A percentile compares a stretch with the other conserved stretches of the same genome.
These are phyloP conservation scores for Ceratocystis huliohia DNA, from an alignment of 2,329 filamentous ascomycete genomes.

Conservation along the genomic window DNA sequence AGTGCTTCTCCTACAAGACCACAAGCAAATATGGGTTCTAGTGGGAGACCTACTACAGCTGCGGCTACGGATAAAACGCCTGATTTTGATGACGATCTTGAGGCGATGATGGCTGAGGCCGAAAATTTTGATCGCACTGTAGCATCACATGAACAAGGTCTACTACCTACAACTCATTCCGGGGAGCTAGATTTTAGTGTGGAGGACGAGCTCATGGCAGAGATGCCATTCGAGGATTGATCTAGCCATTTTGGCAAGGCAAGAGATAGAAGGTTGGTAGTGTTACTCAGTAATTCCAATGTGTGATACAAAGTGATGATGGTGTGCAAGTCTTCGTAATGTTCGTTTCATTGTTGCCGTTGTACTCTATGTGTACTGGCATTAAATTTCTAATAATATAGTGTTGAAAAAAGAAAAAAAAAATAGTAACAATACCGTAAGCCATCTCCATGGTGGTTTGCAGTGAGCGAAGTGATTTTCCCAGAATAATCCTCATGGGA, in stretches of 20 bases:
- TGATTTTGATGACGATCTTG: slow-evolving; percentile 31
- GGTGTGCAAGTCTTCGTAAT: slow-evolving; percentile 3
- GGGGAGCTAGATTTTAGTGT: slow-evolving; percentile 39
- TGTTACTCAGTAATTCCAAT: neutral
- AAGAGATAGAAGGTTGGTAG: neutral
- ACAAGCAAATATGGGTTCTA: slow-evolving; percentile 13
- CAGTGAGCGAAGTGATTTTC: neutral
- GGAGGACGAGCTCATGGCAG: slow-evolving; percentile 56
- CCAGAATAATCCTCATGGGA: slow-evolving; percentile 5
- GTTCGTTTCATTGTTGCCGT: slow-evolving; percentile 15
- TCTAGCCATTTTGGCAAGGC: neutral
- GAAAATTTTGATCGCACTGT: slow-evolving; percentile 25
- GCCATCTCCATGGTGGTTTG: slow-evolving; percentile 19
- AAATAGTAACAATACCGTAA: slow-evolving; percentile 9
- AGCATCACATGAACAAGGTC: neutral
- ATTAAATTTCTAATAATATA: slow-evolving; percentile 9
- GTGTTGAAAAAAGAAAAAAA: neutral
- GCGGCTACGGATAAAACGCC: slow-evolving; percentile 30
- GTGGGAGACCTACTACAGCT: neutral
- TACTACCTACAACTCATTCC: slow-evolving; percentile 21
- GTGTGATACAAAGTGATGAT: neutral
- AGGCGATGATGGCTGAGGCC: slow-evolving; percentile 41
- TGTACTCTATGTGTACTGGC: slow-evolving; percentile 1
- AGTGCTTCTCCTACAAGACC: slow-evolving; percentile 36
- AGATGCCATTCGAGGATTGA: slow-evolving; percentile 31